Evolutionary conservation across 345 rosid species (phyloP).

Genomic region (Lenwebbia sp.): DNA sequence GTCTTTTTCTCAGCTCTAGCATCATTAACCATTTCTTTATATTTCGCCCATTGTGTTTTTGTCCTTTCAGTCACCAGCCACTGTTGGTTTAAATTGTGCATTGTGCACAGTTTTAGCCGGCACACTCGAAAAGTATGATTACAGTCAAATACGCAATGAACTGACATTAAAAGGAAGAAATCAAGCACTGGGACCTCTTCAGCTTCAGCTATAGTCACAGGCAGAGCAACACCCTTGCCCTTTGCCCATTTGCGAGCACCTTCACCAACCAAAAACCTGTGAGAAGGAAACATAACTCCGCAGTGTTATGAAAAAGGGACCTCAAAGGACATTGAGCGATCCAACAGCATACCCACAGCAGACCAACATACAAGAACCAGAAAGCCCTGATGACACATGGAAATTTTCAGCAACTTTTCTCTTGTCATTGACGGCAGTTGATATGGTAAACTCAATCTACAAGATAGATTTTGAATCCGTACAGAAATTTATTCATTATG

Average conservation of each 20-base stretch:
- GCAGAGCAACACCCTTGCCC: constrained; percentile 44
- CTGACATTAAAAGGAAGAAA: neutral
- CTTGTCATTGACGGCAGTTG: neutral
- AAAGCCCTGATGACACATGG: neutral
- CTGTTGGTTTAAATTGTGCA: constrained; percentile 17
- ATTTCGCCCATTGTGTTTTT: constrained; percentile 63
- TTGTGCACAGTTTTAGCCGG: neutral
- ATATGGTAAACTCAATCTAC: neutral
- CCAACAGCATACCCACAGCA: neutral
- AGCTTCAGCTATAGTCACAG: constrained; percentile 42
- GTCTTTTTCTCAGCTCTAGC: constrained; percentile 22
- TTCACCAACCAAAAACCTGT: constrained; percentile 93
- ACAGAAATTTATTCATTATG: neutral
- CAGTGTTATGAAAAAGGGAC: neutral
- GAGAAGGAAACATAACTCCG: neutral
- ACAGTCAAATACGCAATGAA: neutral
- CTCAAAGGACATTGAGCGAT: neutral
- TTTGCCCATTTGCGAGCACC: constrained; percentile 78
- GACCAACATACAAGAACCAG: neutral
- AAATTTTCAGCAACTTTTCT: neutral
- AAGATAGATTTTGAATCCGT: neutral
- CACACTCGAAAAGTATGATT: neutral
- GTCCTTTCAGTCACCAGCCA: constrained; percentile 86
- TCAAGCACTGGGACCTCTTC: constrained; percentile 39
- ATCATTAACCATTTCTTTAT: constrained; percentile 56